Percentiles rank a stretch among this genome's conserved stretches.
Conservation (phyloP, 306 rosid species). For the Hylodesmum podocarpum region DNA sequence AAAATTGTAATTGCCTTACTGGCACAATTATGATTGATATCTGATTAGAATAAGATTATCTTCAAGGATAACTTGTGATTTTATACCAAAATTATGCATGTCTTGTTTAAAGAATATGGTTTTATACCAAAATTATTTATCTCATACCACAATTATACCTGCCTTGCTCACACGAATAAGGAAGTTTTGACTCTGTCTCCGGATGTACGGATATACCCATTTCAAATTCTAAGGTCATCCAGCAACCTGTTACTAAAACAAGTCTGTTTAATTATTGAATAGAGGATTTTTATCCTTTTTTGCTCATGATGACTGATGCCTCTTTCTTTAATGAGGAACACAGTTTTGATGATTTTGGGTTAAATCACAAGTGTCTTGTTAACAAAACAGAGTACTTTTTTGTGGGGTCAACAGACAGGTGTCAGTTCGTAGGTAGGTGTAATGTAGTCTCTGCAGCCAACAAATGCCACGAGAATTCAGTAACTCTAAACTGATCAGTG, state of each 20-base stretch:
- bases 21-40: too few relatives aligned
- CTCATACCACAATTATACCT: neutral
- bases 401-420: constrained; percentile 36
- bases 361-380: neutral
- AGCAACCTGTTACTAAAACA: neutral
- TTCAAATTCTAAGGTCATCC: neutral
- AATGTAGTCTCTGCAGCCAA: constrained; percentile 49
- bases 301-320: neutral
- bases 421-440: constrained; percentile 60
- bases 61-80: too few relatives aligned
- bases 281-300: neutral
- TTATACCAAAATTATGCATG: too few relatives aligned
- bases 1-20: too few relatives aligned
- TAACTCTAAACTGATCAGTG: constrained; percentile 13
- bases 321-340: neutral
- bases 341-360: neutral
- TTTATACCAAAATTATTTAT: too few relatives aligned
- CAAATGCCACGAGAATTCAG: constrained; percentile 50
- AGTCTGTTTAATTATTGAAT: neutral
- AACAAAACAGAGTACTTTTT: neutral
- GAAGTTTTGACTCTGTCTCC: neutral
- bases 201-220: neutral
- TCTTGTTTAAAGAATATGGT: too few relatives aligned
- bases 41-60: too few relatives aligned
- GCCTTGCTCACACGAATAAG: neutral